Base-by-base conservation (phyloP, 805 yeast species). In the Candida bentonensis region DNA sequence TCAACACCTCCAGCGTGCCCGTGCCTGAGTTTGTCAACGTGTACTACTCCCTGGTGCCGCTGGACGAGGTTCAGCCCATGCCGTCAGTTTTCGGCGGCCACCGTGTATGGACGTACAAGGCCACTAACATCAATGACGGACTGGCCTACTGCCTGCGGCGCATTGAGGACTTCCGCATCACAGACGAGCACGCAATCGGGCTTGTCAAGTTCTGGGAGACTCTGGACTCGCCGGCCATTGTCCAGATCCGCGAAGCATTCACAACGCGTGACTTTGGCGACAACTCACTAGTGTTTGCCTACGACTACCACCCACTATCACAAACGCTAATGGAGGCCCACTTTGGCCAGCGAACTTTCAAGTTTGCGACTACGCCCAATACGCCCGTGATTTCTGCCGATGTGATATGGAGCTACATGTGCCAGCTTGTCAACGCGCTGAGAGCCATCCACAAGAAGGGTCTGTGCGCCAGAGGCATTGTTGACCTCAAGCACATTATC, bases 251-350 rank as follows among this genome's bases (percentile, higher is more conserved):
- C 39, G 96, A 88, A 57, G 86, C 92, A 4, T 89, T 92, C 60
- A 80, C 95, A 1, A 78, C 89, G 3, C 74, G 86, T 46, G 81
- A 86, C 3, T 92, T 92, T 65, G 89, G 85, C 39, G 92, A 83
- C 53, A 69, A 71, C 41, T 78, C 92, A 1, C 68, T 92, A 46
- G 72, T 86, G 36, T 66, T 87, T 39, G 80, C 83, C 3, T 85
- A 86, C 62, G 96, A 89, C 56, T 92, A 77, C 59, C 83, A 73
- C 60, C 96, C 98, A 21, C 67, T 76, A 48, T 72, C 94, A 1
- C 66, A 66, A 45, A 82, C 94, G 1, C 64, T 89, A 41, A 65
- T 68, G 46, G 95, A 86, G 48, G 68, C 71, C 17, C 92, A 85
- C 63, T 68, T 77, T 51, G 66, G 69, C 41, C 64, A 72, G 39